A percentile compares a stretch with the other conserved stretches of the same genome.
Conservation (phyloP, 331 rosid species). For the Phaseolus coccineus region DNA sequence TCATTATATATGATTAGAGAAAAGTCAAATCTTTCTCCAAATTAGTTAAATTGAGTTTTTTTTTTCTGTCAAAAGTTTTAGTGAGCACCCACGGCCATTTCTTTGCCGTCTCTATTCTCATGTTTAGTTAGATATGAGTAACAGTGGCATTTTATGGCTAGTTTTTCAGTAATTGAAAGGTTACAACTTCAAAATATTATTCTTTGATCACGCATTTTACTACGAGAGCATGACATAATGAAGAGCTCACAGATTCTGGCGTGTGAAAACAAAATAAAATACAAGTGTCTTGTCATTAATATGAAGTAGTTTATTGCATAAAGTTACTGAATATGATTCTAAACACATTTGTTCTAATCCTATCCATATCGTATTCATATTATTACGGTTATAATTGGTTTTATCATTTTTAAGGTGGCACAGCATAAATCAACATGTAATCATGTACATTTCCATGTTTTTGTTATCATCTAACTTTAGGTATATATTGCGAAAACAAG, state of each 20-base stretch:
- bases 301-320: conserved; percentile 7
- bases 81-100: not conserved
- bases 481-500: conserved; percentile 36
- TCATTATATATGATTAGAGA: not conserved
- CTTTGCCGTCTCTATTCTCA: not conserved
- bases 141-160: not conserved
- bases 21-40: not conserved
- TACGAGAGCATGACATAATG: conserved; percentile 35
- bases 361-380: conserved; percentile 29
- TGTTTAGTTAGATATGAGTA: not conserved
- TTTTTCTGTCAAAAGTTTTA: not conserved
- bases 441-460: conserved; percentile 35
- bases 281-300: not conserved
- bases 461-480: conserved; percentile 33
- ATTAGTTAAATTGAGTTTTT: not conserved
- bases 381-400: conserved; percentile 40
- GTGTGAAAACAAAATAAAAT: not conserved
- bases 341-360: not conserved
- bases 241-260: not conserved
- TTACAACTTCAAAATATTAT: not conserved
- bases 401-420: conserved; percentile 38
- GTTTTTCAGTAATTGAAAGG: conserved; percentile 3
- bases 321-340: conserved; percentile 26
- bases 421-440: conserved; percentile 37
- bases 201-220: not conserved